phyloP scores from a whole-genome alignment of 768 basidiomycete genomes.

The Multifurca ochricompacta region DNA sequence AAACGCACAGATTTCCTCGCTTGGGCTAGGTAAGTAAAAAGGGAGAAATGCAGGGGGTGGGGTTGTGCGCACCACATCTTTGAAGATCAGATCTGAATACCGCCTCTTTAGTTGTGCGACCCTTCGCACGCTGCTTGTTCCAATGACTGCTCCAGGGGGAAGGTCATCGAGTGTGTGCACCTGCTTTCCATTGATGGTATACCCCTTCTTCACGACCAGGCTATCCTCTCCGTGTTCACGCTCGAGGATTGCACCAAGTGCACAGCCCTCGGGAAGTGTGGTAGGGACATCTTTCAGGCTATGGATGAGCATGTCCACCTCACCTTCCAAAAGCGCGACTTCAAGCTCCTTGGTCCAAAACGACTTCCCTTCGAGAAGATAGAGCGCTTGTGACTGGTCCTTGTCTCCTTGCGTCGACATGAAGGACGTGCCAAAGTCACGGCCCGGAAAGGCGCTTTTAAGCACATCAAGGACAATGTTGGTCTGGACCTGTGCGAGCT shows the following conservation, averaged over 20 bases:
- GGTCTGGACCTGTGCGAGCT: conserved; percentile 88
- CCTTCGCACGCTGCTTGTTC: conserved; percentile 88
- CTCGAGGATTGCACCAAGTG: conserved; percentile 76
- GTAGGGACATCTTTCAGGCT: conserved; percentile 93
- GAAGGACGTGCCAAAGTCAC: conserved; percentile 44
- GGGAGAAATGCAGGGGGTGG: neutral
- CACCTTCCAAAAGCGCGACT: conserved; percentile 59
- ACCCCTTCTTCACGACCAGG: conserved; percentile 74
- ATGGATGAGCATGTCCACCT: conserved; percentile 90
- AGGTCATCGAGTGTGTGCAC: conserved; percentile 77
- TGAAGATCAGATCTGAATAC: conserved; percentile 69
- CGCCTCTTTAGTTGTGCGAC: conserved; percentile 81
- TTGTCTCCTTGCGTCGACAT: conserved; percentile 80
- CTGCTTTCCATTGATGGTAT: conserved; percentile 21
- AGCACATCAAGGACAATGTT: conserved; percentile 67
- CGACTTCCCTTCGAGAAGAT: conserved; percentile 83
- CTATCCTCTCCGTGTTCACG: conserved; percentile 87
- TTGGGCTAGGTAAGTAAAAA: conserved; percentile 25
- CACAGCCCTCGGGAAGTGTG: conserved; percentile 71
- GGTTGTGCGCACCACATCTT: conserved; percentile 72
- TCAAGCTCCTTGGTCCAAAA: conserved; percentile 98
- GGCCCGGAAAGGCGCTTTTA: conserved; percentile 43
- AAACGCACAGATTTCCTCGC: conserved; percentile 81
- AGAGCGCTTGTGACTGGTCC: conserved; percentile 80
- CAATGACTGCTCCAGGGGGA: conserved; percentile 85